Conservation (phyloP, 176 grass and related monocot species). For the Tillandsia fasciculata region DNA sequence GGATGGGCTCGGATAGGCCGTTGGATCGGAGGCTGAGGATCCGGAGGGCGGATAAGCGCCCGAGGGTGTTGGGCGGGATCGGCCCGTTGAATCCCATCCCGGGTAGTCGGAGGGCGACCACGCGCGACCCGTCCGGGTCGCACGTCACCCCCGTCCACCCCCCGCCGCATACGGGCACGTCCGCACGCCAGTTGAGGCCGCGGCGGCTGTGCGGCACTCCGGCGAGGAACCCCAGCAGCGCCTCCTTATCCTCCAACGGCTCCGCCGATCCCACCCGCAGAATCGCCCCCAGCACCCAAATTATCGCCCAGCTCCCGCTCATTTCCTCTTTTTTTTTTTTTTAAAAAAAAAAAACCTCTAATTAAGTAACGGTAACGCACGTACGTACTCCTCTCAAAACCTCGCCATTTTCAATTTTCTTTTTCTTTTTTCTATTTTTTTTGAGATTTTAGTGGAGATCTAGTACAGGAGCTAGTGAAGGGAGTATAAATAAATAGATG, state of each 20-base stretch:
- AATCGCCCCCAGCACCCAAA: constrained; percentile 14
- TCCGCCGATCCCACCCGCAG: constrained; percentile 4
- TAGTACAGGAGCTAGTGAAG: not conserved
- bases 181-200: constrained; percentile 51
- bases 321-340: not conserved
- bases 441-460: not conserved
- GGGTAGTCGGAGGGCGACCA: constrained; percentile 60
- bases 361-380: too few species aligned
- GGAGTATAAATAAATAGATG: not conserved
- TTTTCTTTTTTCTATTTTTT: not conserved
- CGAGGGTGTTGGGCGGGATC: constrained; percentile 48
- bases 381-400: not conserved
- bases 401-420: not conserved
- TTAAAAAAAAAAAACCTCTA: too few species aligned
- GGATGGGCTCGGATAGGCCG: constrained; percentile 43
- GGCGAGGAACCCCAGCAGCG: constrained; percentile 57
- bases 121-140: constrained; percentile 41
- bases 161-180: constrained; percentile 39
- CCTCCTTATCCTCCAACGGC: constrained; percentile 48
- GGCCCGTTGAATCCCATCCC: constrained; percentile 52
- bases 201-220: constrained; percentile 11
- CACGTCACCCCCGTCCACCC: constrained; percentile 83
- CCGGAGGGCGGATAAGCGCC: constrained; percentile 50
- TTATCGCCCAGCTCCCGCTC: not conserved
- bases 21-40: constrained; percentile 92